Percentiles rank a stretch among this genome's conserved stretches.
phyloP scores from a whole-genome alignment of 805 yeast species.

The Diddensiella santjacobensis region DNA sequence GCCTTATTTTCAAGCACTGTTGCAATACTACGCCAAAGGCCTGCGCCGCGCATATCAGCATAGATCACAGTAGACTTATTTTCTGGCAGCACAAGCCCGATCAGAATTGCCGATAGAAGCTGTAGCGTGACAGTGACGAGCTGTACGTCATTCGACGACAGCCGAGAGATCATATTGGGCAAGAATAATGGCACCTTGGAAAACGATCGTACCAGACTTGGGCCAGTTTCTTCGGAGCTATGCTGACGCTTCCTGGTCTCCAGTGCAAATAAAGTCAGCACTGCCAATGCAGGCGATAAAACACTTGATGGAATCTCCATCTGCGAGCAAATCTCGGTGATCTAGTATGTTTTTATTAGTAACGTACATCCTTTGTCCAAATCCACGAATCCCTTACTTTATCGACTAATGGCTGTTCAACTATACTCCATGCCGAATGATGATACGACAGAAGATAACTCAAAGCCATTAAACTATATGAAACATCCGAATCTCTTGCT shows the following conservation, averaged over 20 bases:
- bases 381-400: constrained; percentile 10
- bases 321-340: not conserved
- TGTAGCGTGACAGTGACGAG: constrained; percentile 19
- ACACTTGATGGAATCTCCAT: constrained; percentile 13
- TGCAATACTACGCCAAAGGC: constrained; percentile 21
- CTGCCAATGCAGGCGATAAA: constrained; percentile 22
- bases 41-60: constrained; percentile 23
- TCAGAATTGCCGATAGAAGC: constrained; percentile 17
- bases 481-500: constrained; percentile 15
- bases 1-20: constrained; percentile 21
- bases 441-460: constrained; percentile 15
- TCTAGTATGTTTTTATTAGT: not conserved
- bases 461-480: constrained; percentile 19
- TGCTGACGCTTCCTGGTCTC: constrained; percentile 13
- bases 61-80: constrained; percentile 15
- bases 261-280: constrained; percentile 19
- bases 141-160: constrained; percentile 16
- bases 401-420: constrained; percentile 22
- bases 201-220: constrained; percentile 12
- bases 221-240: constrained; percentile 5
- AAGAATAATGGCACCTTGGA: constrained; percentile 15
- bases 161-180: constrained; percentile 16
- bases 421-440: constrained; percentile 22
- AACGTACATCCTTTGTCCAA: not conserved
- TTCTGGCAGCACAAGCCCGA: constrained; percentile 19